Evolutionary conservation across 306 rosid genomes (phyloP), one percentile per base, ranked within the genome.

Genomic region (Cicer judaicum): DNA sequence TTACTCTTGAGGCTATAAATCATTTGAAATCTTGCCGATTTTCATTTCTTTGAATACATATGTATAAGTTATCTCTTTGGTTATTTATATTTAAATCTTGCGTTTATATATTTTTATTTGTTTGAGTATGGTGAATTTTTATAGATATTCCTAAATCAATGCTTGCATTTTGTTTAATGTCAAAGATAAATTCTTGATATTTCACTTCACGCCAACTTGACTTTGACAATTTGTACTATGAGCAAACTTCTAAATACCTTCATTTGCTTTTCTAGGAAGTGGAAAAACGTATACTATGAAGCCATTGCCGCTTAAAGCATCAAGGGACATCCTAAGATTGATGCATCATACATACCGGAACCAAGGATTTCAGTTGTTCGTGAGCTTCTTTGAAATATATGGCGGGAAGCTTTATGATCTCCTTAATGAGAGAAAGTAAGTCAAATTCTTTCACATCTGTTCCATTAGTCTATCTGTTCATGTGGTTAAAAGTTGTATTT

Each of bases 371-470:
- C 90, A 92, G 77, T 74, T 95, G 85, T 92, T 90, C 54, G 93
- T 95, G 79, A 95, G 99, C 86, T 95, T 95, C 89, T 95, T 95
- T 75, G 99, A 95, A 85, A 95, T 95, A 79, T 95, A 95, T 78
- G 99, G 99, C 3, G 99, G 99, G 63, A 90, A 95, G 78, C 97
- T 95, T 55, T 95, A 78, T 80, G 99, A 95, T 85, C 99, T 95
- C 57, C 99, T 95, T 75, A 95, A 87, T 80, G 99, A 95, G 24
- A 82, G 98, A 49, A 95, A 89, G 99, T 95, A 86, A 81, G 92
- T 82, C 21, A 49, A 78, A 41, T 63, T 34, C 64, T 66, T 60
- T 78, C 62, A 61, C 50, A 48, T 29, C 52, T 29, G 76, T 70
- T 14, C 21, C 49, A 68, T 19, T 15, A 48, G 50, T 43, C 59